Base-by-base conservation (phyloP, 495 filamentous ascomycete genomes). In the Aspergillus nidulans region DNA sequence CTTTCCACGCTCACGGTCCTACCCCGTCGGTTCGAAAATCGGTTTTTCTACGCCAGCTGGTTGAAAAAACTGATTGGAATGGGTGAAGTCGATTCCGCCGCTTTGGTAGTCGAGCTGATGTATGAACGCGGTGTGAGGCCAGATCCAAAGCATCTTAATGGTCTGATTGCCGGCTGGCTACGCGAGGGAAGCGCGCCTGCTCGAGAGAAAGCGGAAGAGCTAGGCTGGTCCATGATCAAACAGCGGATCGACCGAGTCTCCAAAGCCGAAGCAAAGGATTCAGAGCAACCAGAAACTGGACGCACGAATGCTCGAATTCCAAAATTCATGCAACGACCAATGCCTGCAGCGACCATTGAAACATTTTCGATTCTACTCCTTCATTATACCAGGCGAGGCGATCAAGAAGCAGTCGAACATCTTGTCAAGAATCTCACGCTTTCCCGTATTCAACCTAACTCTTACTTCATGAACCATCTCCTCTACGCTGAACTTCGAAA, bases 11-110 rank as follows among this genome's bases (percentile, higher is more conserved):
- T 85, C 16, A 78, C 76, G 7, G 62, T 76, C 38, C 62, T 90
- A 18, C 87, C 88, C 6, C 71, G 79, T 8, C 71, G 70, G 23
- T 81, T 88, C 46, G 81, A 86, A 47, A 91, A 89, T 61, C 83
- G 87, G 38, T 91, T 87, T 69, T 92, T 92, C 67, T 85, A 86
- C 57, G 88, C 85, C 12, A 89, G 83, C 59, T 92, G 87, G 88
- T 76, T 91, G 62, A 91, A 89, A 67, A 85, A 88, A 38, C 77
- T 92, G 1, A 85, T 92, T 55, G 86, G 85, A 24, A 81, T 83
- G 62, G 85, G 83, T 6, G 81, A 90, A 52, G 71, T 87, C 16
- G 81, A 87, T 58, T 85, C 85, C 9, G 87, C 87, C 6, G 81
- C 80, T 32, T 73, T 81, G 36, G 87, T 91, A 13, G 72, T 89